Evolutionary conservation across 2,329 filamentous ascomycete genomes (phyloP), one percentile per base, ranked within the genome.

Genomic region (Sporothrix dimorphospora): DNA sequence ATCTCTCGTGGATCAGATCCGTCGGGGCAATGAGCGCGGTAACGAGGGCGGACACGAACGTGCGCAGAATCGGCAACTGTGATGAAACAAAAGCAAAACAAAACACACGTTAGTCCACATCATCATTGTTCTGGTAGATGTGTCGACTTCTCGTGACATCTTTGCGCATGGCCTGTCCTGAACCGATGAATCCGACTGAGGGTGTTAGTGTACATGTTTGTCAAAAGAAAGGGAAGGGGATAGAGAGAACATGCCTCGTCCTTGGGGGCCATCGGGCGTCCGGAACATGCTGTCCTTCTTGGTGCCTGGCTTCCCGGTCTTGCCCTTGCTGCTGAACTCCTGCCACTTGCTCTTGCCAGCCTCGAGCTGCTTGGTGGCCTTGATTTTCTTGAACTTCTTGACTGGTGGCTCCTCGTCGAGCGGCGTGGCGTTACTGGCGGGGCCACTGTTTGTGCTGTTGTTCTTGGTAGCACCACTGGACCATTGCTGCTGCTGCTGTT

Each of bases 211-310:
- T 40, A 14, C 38, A 42, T 14, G 45, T 16, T 21, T 24, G 4
- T 21, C 24, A 27, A 14, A 12, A 55, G 9, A 38, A 59, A 12
- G 55, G 6, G 40, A 61, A 8, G 63, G 19, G 4, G 21, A 27
- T 61, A 12, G 19, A 19, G 1, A 8, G 19, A 4, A 77, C 87
- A 76, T 83, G 97, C 94, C 94, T 91, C 94, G 89, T 72, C 92
- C 94, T 78, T 93, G 89, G 30, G 96, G 88, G 74, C 93, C 91
- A 42, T 97, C 94, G 0, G 94, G 94, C 2, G 94, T 98, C 63
- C 94, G 90, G 81, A 98, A 98, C 94, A 98, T 98, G 85, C 94
- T 97, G 66, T 97, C 93, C 83, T 97, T 97, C 84, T 95, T 95
- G 63, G 83, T 82, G 55, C 83, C 82, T 4, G 83, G 76, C 80